Base-by-base conservation (phyloP, 108 stramenopile genomes). In the Cyclotella distinguenda region DNA sequence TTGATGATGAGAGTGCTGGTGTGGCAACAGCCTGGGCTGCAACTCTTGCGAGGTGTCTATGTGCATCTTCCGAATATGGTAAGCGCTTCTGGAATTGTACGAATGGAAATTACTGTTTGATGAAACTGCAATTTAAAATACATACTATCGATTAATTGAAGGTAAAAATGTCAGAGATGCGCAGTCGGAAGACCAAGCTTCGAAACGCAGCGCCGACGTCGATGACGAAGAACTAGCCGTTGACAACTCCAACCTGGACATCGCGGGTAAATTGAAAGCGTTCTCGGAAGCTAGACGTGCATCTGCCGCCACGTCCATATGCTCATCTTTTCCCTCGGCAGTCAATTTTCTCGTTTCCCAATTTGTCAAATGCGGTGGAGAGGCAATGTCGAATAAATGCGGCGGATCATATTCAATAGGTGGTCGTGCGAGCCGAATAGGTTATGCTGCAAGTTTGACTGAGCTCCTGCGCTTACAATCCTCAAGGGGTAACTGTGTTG, bases 351-450 rank as follows among this genome's bases (percentile, higher is more conserved):
- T 90, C 27, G 84, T 87, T 35, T 46, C 69, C 10, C 74, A 82
- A 23, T 94, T 94, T 73, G 69, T 87, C 44, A 94, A 90, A 42
- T 75, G 70, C 44, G 93, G 89, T 47, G 93, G 93, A 46, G 89
- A 94, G 50, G 47, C 82, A 21, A 58, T 61, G 9, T 81, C 87
- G 2, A 70, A 74, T 33, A 71, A 82, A 47, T 69, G 80, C 26
- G 88, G 89, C n/a, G 89, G 93, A 25, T 44, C 70, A 16, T 89
- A 79, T 60, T 89, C 88, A 5, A 66, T 64, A 2, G 93, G 93
- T 22, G 89, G 93, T 13, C 76, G 93, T 19, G 86, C 86, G 22
- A 72, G 78, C 42, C 82, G 89, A n/a, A 70, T 89, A n/a, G 93
- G 89, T 3, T 72, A 83, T 58, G 42, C 79, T 10, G 55, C 74